phyloP scores from a whole-genome alignment of 495 filamentous ascomycete genomes.

The Tuber magnatum region DNA sequence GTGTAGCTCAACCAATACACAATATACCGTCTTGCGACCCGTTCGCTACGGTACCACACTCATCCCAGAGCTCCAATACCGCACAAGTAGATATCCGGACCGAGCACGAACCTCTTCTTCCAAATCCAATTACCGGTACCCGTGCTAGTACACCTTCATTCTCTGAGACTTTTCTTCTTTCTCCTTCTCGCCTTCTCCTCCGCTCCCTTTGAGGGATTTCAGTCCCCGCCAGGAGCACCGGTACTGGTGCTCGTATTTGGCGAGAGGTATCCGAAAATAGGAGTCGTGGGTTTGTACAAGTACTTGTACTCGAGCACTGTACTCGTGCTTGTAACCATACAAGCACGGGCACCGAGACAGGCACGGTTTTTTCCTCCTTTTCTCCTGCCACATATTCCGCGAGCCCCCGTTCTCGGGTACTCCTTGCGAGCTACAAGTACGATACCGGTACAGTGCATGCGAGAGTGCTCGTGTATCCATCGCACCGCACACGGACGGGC shows the following conservation, averaged over 20 bases:
- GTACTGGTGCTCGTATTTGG: background rate
- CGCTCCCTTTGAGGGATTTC: background rate
- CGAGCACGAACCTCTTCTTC: background rate
- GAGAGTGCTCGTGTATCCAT: background rate
- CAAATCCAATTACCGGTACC: background rate
- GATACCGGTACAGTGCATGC: background rate
- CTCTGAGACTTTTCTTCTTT: background rate
- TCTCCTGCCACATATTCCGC: background rate
- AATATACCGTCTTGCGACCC: background rate
- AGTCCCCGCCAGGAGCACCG: background rate
- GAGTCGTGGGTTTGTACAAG: background rate
- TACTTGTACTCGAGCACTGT: background rate
- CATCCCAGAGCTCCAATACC: background rate
- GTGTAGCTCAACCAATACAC: background rate
- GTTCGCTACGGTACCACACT: background rate
- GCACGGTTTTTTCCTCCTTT: background rate
- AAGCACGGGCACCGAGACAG: background rate
- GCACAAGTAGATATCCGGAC: background rate
- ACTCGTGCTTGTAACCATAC: background rate
- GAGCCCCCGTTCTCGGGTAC: background rate
- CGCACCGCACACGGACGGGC: background rate
- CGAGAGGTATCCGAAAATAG: background rate
- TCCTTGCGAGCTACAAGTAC: background rate
- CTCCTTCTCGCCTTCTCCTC: background rate
- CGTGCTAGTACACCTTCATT: too few species aligned